Evolutionary conservation across 2,329 filamentous ascomycete genomes (phyloP).

Genomic region (Celoporthe dispersa): DNA sequence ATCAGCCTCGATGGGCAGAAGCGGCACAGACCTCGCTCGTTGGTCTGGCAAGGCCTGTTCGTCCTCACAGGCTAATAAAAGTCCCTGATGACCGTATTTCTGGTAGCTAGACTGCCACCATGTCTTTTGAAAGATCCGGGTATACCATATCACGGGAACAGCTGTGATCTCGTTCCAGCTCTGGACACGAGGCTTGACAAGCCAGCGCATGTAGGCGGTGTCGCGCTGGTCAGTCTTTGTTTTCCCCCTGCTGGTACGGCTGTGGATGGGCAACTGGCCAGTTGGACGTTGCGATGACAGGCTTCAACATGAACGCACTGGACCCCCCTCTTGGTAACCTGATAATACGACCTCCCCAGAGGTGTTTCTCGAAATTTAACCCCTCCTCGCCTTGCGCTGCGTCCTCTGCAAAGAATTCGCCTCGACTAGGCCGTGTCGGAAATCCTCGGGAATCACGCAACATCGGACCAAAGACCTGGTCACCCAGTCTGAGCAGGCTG

Average conservation of each 20-base stretch:
- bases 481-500: neutral
- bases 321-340: too few species aligned
- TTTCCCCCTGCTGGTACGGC: neutral
- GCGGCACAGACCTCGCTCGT: neutral
- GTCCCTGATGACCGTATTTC: neutral
- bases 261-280: neutral
- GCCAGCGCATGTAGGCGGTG: neutral
- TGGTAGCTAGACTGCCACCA: conserved; percentile 8
- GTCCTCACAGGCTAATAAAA: neutral
- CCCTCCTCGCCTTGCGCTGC: conserved; percentile 3
- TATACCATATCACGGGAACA: neutral
- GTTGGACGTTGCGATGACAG: neutral
- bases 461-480: neutral
- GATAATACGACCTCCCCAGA: neutral
- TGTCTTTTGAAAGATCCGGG: neutral
- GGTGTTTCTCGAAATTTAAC: neutral
- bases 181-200: neutral
- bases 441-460: neutral
- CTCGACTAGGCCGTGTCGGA: too few species aligned
- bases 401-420: neutral
- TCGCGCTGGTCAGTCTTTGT: neutral
- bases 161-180: conserved; percentile 9
- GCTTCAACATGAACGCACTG: neutral
- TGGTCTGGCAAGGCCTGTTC: neutral
- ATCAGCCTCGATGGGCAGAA: neutral